Evolutionary conservation across 164 flowering plant genomes (phyloP).

Genomic region (Vitis vinifera): ASM3070453v1 NC_081823.1:2342501-2343000

Average conservation of each 20-base stretch:
- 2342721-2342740: too few species aligned
- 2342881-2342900: slow-evolving; percentile 69
- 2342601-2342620: too few species aligned
- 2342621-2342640: too few species aligned
- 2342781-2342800: background rate
- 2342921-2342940: slow-evolving; percentile 41
- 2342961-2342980: slow-evolving; percentile 55
- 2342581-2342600: too few species aligned
- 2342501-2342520: background rate
- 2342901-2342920: slow-evolving; percentile 65
- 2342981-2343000: slow-evolving; percentile 72
- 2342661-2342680: too few species aligned
- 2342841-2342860: background rate
- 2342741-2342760: too few species aligned
- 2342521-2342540: background rate
- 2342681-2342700: too few species aligned
- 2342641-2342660: too few species aligned
- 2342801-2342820: background rate
- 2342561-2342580: too few species aligned
- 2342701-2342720: too few species aligned
- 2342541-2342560: too few species aligned
- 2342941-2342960: slow-evolving; percentile 41
- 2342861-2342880: slow-evolving; percentile 48
- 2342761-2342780: too few species aligned
- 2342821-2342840: background rate